Base-by-base conservation (phyloP, 768 basidiomycete species). In the Suillus subalutaceus region DNA sequence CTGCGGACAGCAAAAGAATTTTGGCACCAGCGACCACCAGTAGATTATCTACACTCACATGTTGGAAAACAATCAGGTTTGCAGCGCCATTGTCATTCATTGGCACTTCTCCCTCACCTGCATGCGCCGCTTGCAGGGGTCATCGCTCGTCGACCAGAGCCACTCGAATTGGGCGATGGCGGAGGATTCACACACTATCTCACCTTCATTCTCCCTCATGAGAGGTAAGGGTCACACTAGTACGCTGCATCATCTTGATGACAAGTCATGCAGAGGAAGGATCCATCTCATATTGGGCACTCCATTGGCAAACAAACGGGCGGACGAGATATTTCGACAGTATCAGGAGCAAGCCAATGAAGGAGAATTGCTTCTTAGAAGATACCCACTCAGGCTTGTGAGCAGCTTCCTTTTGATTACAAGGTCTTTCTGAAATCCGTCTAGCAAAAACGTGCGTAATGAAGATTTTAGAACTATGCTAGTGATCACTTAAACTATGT, bases 381-480 rank as follows among this genome's bases (percentile, higher is more conserved):
- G 92, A 65, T 92, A 88, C 84, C 91, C 92, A 9, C 72, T 93
- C 69, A 81, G 86, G 80, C 79, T 79, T 66, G 92, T 93, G 70
- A 77, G 87, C 69, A 32, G 60, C 64, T 43, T 58, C 44, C 46
- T 50, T 35, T 32, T 7, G 59, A 23, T 46, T 60, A 55, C 64
- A 41, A 66, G 37, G 65, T 41, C 44, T 44, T 59, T 64, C 68
- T 71, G 41, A 70, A 56, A 6, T 62, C 60, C 16, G 26, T 63
- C n/a, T 63, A 93, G 91, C 89, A 92, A 70, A 91, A 88, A 83
- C 86, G 91, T 91, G 78, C 63, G 40, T 4, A 43, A 26, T 20
- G 4, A 60, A 20, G 18, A 60, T 30, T 30, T 43, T 30, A 43
- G 26, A 60, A 43, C 26, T 50, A 52, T 56, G 35, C 32, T 37